Evolutionary conservation across 108 stramenopile species (phyloP), one percentile per base, ranked within the genome.

Genomic region (Cyclotella atomus): DNA sequence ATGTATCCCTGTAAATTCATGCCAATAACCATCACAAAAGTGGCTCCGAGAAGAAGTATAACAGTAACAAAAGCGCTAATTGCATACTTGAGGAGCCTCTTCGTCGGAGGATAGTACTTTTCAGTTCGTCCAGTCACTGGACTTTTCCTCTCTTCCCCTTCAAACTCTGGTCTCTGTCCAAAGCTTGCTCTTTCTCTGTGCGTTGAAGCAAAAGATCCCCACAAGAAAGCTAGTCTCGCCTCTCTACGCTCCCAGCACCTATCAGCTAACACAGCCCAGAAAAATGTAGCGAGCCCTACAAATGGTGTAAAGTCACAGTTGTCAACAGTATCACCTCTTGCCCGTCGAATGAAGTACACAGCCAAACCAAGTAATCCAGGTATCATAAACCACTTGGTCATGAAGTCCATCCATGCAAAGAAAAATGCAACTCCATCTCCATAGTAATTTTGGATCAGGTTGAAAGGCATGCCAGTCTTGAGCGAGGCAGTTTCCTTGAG

Each of bases 1-100:
- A 92, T 89, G 68, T 82, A 89, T 9, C 92, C 94, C 76, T 95
- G 94, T 30, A 92, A 28, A 64, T 95, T 95, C 53, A 95, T 73
- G 25, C 81, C 85, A 19, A 91, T 61, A 49, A 90, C 82, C 94
- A 95, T 95, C 17, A 92, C 62, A 16, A 70, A 43, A 65, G 88
- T 85, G 34, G 94, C 90, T 6, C 85, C 72, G 19, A 36, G 46
- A 16, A 95, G 68, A 77, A 92, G 76, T 25, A 69, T 23, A n/a
- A 45, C 15, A 9, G 91, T 92, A 47, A 91, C 75, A 43, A 86
- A 12, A 17, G 84, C 81, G 65, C 86, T 81, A n/a, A 77, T 60
- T 35, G 75, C 50, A 64, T 87, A 90, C 53, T 84, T 85, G 16
- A 89, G 21, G 25, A 74, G 68, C 19, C 94, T 87, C 65, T 78